These are phyloP conservation scores for Wickerhamomyces subpelliculosus DNA, from an alignment of 805 yeast genomes.

Conservation along the genomic window DNA sequence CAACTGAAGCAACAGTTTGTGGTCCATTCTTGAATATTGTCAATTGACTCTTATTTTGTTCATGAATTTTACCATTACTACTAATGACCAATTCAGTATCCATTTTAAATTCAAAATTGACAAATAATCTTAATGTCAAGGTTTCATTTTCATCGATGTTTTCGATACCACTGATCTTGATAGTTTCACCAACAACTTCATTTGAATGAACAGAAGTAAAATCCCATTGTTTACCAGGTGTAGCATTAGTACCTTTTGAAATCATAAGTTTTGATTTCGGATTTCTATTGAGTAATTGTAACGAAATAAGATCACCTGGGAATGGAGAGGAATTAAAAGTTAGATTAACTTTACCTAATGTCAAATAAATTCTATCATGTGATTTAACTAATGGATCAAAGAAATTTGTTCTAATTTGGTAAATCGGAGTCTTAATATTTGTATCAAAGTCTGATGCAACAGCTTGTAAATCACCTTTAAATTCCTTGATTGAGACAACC, in stretches of 20 bases:
- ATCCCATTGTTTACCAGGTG: conserved; percentile 48
- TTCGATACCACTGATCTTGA: conserved; percentile 56
- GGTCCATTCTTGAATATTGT: conserved; percentile 32
- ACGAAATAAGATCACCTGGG: conserved; percentile 24
- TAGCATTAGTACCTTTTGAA: conserved; percentile 63
- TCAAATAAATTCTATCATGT: conserved; percentile 54
- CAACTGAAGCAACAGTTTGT: conserved; percentile 39
- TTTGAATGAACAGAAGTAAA: conserved; percentile 67
- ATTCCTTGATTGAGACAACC: conserved; percentile 66
- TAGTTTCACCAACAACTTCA: conserved; percentile 66
- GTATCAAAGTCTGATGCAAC: conserved; percentile 27
- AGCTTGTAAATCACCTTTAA: conserved; percentile 38
- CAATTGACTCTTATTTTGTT: conserved; percentile 41
- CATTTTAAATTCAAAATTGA: conserved; percentile 59
- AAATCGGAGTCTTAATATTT: conserved; percentile 43
- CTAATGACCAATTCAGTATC: conserved; percentile 47
- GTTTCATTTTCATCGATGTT: conserved; percentile 43
- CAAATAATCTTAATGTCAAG: conserved; percentile 47
- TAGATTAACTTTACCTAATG: conserved; percentile 42
- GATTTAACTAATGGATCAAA: conserved; percentile 57
- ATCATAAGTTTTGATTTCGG: conserved; percentile 47
- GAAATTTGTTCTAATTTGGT: conserved; percentile 57
- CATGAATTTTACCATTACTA: conserved; percentile 39
- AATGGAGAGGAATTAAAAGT: conserved; percentile 20
- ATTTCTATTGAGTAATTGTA: conserved; percentile 49